Percentiles rank a stretch among this genome's conserved stretches.
These are phyloP conservation scores for Circinella umbellata DNA, from an alignment of 371 early-diverging fungal species.

Conservation along the genomic window DNA sequence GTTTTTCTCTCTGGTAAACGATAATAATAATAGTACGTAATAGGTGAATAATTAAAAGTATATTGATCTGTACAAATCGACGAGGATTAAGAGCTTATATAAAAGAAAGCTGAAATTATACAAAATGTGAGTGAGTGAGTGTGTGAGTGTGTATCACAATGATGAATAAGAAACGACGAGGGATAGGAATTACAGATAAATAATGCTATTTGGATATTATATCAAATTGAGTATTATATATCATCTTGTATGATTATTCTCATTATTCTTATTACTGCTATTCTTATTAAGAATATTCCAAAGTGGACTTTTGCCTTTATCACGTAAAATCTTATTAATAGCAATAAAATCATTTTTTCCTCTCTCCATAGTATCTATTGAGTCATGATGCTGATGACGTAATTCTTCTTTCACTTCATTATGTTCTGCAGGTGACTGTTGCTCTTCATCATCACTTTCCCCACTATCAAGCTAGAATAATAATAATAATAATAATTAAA, in stretches of 20 bases:
- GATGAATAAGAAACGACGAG: no score
- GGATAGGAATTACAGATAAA: neutral
- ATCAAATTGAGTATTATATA: no score
- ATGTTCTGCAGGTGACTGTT: conserved; percentile 6
- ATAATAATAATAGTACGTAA: no score
- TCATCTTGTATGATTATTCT: neutral
- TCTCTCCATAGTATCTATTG: neutral
- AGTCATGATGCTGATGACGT: neutral
- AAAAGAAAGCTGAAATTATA: no score
- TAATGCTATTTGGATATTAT: neutral
- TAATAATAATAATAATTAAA: no score
- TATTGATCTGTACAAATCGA: no score
- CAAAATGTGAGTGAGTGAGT: no score
- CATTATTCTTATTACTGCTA: neutral
- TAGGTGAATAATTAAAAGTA: no score
- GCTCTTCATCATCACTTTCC: conserved; percentile 2
- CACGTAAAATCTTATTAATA: neutral
- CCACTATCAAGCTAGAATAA: neutral
- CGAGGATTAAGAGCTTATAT: no score
- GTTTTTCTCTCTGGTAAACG: no score
- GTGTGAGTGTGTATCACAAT: no score
- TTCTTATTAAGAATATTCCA: neutral
- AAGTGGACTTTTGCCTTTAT: neutral
- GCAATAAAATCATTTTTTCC: neutral
- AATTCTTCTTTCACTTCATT: neutral